These are phyloP conservation scores for Ogataea neopini DNA, from an alignment of 805 yeast species.

Conservation along the genomic window DNA sequence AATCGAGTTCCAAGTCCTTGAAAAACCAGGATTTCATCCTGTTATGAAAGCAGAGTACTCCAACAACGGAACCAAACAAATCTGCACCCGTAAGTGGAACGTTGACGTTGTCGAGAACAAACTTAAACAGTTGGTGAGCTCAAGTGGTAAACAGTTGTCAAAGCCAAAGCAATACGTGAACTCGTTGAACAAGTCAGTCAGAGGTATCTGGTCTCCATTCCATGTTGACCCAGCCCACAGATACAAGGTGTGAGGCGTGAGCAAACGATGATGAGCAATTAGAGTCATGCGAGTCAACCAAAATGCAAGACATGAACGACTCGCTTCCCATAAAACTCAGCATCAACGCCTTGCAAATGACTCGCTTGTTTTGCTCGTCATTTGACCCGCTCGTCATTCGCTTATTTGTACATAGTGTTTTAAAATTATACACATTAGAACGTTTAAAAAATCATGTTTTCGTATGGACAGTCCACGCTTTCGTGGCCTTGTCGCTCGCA, in stretches of 20 bases:
- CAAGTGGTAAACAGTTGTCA: constrained; percentile 63
- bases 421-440: background rate
- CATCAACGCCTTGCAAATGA: too few species aligned
- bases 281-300: too few species aligned
- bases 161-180: constrained; percentile 77
- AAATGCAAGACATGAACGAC: too few species aligned
- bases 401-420: constrained; percentile 16
- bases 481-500: constrained; percentile 92
- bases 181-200: constrained; percentile 76
- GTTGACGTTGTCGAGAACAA: constrained; percentile 63
- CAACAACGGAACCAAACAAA: constrained; percentile 36
- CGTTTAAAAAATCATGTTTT: constrained; percentile 39
- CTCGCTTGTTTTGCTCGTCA: too few species aligned
- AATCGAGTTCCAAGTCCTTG: constrained; percentile 68
- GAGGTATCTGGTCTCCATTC: constrained; percentile 98
- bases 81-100: constrained; percentile 77
- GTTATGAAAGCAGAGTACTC: constrained; percentile 60
- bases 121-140: constrained; percentile 59
- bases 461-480: constrained; percentile 86
- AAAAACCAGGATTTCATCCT: constrained; percentile 80
- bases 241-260: constrained; percentile 35
- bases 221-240: constrained; percentile 61
- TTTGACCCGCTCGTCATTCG: too few species aligned
- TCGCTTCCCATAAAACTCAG: too few species aligned
- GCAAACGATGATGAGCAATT: too few species aligned